Conservation (phyloP, 192 early-diverging fungal genomes). For the Coemansia aciculifera region DNA sequence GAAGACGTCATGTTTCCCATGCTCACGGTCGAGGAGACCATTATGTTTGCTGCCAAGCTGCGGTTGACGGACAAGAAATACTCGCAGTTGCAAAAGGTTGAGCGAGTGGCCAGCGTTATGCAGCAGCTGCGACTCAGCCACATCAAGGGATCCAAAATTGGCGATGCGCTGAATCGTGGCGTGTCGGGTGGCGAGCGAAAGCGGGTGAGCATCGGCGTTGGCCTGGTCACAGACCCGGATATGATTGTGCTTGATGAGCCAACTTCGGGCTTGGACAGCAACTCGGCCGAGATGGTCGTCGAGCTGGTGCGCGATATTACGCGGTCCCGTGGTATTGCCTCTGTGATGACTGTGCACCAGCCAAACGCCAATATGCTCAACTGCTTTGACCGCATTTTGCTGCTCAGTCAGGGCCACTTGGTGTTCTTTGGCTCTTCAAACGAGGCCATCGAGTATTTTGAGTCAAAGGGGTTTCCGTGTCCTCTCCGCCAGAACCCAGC, state of each 20-base stretch:
- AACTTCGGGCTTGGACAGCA: conserved; percentile 83
- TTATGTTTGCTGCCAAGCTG: conserved; percentile 84
- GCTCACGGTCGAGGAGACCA: conserved; percentile 87
- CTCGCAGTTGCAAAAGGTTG: conserved; percentile 62
- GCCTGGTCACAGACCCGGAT: conserved; percentile 88
- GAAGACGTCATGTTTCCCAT: conserved; percentile 86
- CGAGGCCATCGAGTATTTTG: conserved; percentile 69
- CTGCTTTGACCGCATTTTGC: conserved; percentile 85
- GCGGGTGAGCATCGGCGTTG: conserved; percentile 90
- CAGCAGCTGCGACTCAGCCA: conserved; percentile 80
- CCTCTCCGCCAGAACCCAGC: conserved; percentile 91
- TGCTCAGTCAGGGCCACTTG: conserved; percentile 78
- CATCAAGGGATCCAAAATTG: conserved; percentile 81
- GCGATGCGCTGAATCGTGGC: conserved; percentile 66
- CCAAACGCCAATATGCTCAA: conserved; percentile 89
- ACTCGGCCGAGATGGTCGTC: conserved; percentile 94
- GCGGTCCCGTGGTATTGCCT: conserved; percentile 71
- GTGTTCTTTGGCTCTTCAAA: conserved; percentile 80
- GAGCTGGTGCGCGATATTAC: conserved; percentile 82
- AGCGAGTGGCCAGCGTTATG: conserved; percentile 77
- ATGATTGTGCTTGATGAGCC: conserved; percentile 90
- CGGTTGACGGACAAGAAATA: conserved; percentile 73
- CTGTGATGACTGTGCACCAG: conserved; percentile 94
- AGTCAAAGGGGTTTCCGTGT: conserved; percentile 73
- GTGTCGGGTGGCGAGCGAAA: conserved; percentile 93